phyloP scores from a whole-genome alignment of 2,329 filamentous ascomycete genomes.

The Colletotrichum trifolii region DNA sequence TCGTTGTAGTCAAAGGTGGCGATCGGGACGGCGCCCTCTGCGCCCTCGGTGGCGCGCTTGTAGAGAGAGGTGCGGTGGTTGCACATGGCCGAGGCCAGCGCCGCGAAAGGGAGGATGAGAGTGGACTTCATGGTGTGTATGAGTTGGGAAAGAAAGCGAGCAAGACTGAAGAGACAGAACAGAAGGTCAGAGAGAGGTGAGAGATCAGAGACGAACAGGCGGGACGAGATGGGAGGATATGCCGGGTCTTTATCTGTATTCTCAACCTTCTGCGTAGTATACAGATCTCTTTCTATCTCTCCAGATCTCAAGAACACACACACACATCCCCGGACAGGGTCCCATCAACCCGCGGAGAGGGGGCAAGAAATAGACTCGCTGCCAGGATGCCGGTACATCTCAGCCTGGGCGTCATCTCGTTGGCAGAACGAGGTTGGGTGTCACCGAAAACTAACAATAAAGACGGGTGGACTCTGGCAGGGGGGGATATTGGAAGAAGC shows the following conservation, averaged over 20 bases:
- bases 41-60: constrained; percentile 34
- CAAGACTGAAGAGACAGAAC: neutral
- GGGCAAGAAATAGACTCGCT: neutral
- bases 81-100: constrained; percentile 42
- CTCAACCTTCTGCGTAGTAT: neutral
- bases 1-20: constrained; percentile 55
- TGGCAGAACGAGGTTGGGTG: constrained; percentile 11
- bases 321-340: neutral
- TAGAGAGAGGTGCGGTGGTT: constrained; percentile 50
- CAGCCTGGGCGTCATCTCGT: constrained; percentile 12
- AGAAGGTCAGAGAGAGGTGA: neutral
- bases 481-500: neutral
- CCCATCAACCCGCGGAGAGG: neutral
- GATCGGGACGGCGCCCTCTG: constrained; percentile 45
- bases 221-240: too few species aligned
- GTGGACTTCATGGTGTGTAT: constrained; percentile 39
- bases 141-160: neutral
- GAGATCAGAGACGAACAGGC: too few species aligned
- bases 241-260: neutral
- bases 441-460: neutral
- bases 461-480: neutral
- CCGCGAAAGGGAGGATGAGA: constrained; percentile 36
- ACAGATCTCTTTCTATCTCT: constrained; percentile 22
- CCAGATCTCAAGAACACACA: neutral
- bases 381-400: neutral